Conservation (phyloP, 1,284 basidiomycete species). For the Sanghuangporus baumii region DNA sequence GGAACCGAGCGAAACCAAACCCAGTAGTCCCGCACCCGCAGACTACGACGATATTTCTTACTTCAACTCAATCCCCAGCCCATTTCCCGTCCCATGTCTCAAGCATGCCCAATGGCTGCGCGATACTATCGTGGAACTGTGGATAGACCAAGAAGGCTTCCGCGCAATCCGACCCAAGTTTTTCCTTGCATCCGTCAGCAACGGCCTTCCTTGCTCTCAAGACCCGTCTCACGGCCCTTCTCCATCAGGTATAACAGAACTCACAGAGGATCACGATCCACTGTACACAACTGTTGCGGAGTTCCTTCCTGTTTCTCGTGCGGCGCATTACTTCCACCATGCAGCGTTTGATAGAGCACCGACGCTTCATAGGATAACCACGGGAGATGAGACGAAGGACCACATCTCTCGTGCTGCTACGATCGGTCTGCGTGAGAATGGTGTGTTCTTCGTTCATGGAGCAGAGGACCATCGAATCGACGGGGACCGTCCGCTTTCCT, state of each 20-base stretch:
- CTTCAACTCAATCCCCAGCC: background rate
- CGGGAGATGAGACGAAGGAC: conserved; percentile 60
- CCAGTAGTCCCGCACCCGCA: background rate
- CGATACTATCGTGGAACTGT: conserved; percentile 50
- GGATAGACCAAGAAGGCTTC: conserved; percentile 79
- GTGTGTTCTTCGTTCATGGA: conserved; percentile 68
- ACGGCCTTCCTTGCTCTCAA: conserved; percentile 26
- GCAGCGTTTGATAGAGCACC: conserved; percentile 64
- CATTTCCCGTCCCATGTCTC: conserved; percentile 10
- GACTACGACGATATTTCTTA: background rate
- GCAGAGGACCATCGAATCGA: conserved; percentile 39
- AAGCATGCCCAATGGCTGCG: conserved; percentile 30
- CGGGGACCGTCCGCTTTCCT: conserved; percentile 12
- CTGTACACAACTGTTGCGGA: conserved; percentile 40
- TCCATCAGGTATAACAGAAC: conserved; percentile 9
- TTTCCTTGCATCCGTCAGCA: conserved; percentile 42
- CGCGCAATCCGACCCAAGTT: conserved; percentile 55
- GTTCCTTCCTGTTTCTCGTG: conserved; percentile 55
- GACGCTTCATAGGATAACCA: conserved; percentile 56
- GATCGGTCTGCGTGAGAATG: conserved; percentile 58
- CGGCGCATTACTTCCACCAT: conserved; percentile 65
- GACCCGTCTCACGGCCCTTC: conserved; percentile 21
- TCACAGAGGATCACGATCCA: conserved; percentile 23
- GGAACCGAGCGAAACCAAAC: background rate
- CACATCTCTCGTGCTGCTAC: conserved; percentile 68